phyloP scores from a whole-genome alignment of 2,329 filamentous ascomycete genomes.

The Xylariaceae sp. region DNA sequence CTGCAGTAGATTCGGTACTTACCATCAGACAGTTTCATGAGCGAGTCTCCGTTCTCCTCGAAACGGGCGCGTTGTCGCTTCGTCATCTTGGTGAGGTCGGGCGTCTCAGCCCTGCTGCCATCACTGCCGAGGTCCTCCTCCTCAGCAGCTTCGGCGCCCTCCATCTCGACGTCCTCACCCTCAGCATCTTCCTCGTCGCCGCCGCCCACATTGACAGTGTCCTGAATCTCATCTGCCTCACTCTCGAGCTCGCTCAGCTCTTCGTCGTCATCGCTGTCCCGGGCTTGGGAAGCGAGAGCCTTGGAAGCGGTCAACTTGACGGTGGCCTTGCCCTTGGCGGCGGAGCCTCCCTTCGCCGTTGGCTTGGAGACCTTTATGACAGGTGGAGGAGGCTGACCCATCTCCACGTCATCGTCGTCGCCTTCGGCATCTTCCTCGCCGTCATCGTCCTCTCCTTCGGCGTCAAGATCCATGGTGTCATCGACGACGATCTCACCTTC shows the following conservation, averaged over 20 bases:
- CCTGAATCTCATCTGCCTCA: slow-evolving; percentile 39
- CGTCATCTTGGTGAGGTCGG: slow-evolving; percentile 53
- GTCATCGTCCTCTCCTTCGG: slow-evolving; percentile 34
- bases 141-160: slow-evolving; percentile 27
- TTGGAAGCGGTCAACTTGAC: slow-evolving; percentile 28
- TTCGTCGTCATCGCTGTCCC: slow-evolving; percentile 46
- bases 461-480: slow-evolving; percentile 35
- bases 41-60: slow-evolving; percentile 45
- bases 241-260: slow-evolving; percentile 50
- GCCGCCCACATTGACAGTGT: slow-evolving; percentile 34
- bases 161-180: slow-evolving; percentile 38
- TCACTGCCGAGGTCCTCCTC: slow-evolving; percentile 29
- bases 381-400: slow-evolving; percentile 27
- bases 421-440: slow-evolving; percentile 39
- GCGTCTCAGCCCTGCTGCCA: slow-evolving; percentile 41
- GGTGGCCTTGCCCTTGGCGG: slow-evolving; percentile 19
- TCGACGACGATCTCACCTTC: slow-evolving; percentile 27
- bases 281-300: slow-evolving; percentile 14
- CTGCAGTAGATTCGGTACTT: slow-evolving; percentile 14
- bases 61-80: slow-evolving; percentile 53
- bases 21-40: slow-evolving; percentile 55
- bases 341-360: slow-evolving; percentile 23
- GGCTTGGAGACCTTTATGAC: slow-evolving; percentile 45
- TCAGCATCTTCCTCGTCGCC: slow-evolving; percentile 34
- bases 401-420: slow-evolving; percentile 44